Percentiles rank a stretch among this genome's conserved stretches.
These are phyloP conservation scores for Peziza echinospora DNA, from an alignment of 495 filamentous ascomycete genomes.

Conservation along the genomic window DNA sequence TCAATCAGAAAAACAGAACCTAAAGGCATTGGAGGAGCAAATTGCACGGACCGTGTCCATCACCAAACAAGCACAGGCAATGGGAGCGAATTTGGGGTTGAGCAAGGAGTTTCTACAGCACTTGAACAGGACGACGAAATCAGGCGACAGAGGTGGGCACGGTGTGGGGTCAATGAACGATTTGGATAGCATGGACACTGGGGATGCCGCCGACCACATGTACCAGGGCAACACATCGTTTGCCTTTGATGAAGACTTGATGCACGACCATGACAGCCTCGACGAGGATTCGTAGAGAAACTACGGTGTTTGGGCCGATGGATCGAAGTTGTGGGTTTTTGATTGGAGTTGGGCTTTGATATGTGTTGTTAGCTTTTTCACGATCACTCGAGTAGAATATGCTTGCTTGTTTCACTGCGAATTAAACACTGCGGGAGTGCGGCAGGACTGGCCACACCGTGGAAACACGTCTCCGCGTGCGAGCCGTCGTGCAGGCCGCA, in stretches of 20 bases:
- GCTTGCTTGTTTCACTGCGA: too few species aligned
- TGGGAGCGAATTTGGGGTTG: slow-evolving; percentile 16
- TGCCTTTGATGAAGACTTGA: slow-evolving; percentile 16
- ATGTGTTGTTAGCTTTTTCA: too few species aligned
- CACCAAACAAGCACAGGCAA: slow-evolving; percentile 16
- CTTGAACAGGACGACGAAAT: slow-evolving; percentile 10
- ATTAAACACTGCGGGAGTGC: too few species aligned
- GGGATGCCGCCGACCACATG: background rate
- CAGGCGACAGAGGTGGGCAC: slow-evolving; percentile 6
- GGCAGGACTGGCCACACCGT: too few species aligned
- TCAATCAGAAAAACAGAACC: slow-evolving; percentile 12
- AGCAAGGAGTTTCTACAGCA: slow-evolving; percentile 18
- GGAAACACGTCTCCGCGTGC: too few species aligned
- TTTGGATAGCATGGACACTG: slow-evolving; percentile 15
- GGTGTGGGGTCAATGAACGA: slow-evolving; percentile 9
- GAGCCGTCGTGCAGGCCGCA: too few species aligned
- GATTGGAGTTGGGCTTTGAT: too few species aligned
- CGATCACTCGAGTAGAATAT: too few species aligned
- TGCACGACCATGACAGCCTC: too few species aligned
- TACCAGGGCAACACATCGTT: slow-evolving; percentile 3
- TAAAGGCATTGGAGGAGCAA: slow-evolving; percentile 16
- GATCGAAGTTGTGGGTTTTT: too few species aligned
- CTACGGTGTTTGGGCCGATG: too few species aligned
- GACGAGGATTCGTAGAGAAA: too few species aligned
- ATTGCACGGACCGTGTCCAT: slow-evolving; percentile 15